Percentiles rank a stretch among this genome's conserved stretches.
Conservation (phyloP, 2,329 filamentous ascomycete species). For the Stagonosporopsis tanaceti region DNA sequence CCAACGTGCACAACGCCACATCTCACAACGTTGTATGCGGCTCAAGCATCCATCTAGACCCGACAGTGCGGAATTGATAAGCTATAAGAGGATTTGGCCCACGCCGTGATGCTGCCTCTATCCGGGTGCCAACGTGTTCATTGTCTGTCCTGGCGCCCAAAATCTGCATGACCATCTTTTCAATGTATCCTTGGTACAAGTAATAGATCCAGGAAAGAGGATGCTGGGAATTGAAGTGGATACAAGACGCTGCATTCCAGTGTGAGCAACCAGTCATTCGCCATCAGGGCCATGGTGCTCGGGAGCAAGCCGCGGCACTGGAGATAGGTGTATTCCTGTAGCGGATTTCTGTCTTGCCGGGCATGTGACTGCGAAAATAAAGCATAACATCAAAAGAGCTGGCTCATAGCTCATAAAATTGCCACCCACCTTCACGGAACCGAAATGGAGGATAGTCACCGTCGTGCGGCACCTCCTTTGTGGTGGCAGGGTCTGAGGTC, state of each 20-base stretch:
- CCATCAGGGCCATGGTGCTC: no score
- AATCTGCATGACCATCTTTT: no score
- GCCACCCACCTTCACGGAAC: no score
- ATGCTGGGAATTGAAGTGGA: not conserved
- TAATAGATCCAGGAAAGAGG: not conserved
- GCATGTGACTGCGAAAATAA: no score
- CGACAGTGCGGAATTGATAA: not conserved
- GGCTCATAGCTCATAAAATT: no score
- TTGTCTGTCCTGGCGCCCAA: no score
- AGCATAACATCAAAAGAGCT: no score
- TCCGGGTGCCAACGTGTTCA: not conserved
- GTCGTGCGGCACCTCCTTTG: no score
- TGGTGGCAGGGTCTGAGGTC: not conserved
- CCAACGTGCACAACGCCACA: not conserved
- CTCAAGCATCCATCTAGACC: not conserved
- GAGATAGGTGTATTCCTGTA: no score
- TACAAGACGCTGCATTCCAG: not conserved
- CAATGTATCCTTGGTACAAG: not conserved
- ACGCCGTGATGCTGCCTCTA: not conserved
- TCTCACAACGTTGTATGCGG: not conserved
- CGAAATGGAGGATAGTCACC: no score
- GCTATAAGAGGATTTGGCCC: not conserved
- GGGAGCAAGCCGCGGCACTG: no score
- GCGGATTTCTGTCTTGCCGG: no score
- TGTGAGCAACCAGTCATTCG: not conserved